Base-by-base conservation (phyloP, 2,329 filamentous ascomycete genomes). In the Leptographium procerum region DNA sequence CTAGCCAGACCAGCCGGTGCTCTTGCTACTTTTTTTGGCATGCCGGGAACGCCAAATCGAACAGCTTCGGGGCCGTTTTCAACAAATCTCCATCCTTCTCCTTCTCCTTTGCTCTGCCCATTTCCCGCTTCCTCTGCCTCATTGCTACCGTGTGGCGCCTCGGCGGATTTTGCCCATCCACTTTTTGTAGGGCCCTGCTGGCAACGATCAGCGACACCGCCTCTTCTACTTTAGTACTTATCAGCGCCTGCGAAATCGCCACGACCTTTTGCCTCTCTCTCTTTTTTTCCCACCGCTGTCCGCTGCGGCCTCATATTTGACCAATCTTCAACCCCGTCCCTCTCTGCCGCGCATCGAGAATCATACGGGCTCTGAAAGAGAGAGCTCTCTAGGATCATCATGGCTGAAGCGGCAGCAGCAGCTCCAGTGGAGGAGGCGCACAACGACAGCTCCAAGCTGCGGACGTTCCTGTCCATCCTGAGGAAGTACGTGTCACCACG, bases 391-490 rank as follows among this genome's bases (percentile, higher is more conserved):
- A 26, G 13, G 19, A 52, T 47, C 59, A 62, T 24, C 54, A 61
- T 65, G 59, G 53, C 63, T 26, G 56, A 62, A 24, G 47, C 65
- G 34, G 61, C 69, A 65, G 61, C 69, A 65, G 61, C 69, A 66
- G 55, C 66, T 62, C 59, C 70, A 40, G 64, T 72, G 19, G 77
- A 79, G 59, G 77, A 79, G 64, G 63, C 69, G 28, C 77, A 79
- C 64, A 91, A 89, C 74, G 91, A 97, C 60, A 85, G 83, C 64
- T 92, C 88, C 64, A 96, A 96, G 78, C 77, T 97, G 68, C 88
- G 85, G 73, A 95, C 89, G 1, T 95, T 97, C 68, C 72, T 96
- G 61, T 83, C 85, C 57, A 95, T 96, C 65, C 74, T 97, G 68
- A 86, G 87, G 73, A 95, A 88, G 90, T 95, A 80, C 75, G 84